A percentile compares a stretch with the other conserved stretches of the same genome.
phyloP scores from a whole-genome alignment of 139 green algal species.

The Raphidocelis subcapitata region DNA sequence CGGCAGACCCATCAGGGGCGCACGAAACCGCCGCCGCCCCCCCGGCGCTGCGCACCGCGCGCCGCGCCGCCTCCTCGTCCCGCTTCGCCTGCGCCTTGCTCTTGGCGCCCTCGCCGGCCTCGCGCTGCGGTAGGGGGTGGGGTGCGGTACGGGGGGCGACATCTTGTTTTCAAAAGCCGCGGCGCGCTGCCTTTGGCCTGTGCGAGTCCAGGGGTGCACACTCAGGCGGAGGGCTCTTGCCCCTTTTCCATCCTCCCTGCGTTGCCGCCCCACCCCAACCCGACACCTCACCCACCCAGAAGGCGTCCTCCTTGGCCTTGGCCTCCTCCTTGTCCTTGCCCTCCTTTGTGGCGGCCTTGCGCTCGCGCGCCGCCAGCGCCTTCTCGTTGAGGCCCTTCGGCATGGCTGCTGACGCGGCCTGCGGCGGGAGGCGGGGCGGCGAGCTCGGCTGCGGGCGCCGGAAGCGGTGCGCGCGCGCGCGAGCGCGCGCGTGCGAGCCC shows the following conservation, averaged over 20 bases:
- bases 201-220: too few relatives aligned
- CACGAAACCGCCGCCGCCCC: too few relatives aligned
- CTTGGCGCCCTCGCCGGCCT: constrained; percentile 44
- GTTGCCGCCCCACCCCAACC: not conserved
- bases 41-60: not conserved
- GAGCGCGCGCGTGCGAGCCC: too few relatives aligned
- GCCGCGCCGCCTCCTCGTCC: constrained; percentile 61
- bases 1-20: too few relatives aligned
- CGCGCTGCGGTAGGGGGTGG: too few relatives aligned
- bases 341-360: constrained; percentile 35
- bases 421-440: not conserved
- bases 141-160: too few relatives aligned
- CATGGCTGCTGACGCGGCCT: not conserved
- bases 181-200: too few relatives aligned
- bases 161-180: too few relatives aligned
- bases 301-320: constrained; percentile 23
- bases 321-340: constrained; percentile 1
- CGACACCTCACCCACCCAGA: too few relatives aligned
- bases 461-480: too few relatives aligned
- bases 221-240: too few relatives aligned
- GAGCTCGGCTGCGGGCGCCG: not conserved
- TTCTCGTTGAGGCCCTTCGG: constrained; percentile 42
- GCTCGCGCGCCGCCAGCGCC: constrained; percentile 33
- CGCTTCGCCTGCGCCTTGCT: constrained; percentile 55
- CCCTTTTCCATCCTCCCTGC: not conserved